Conservation (phyloP, 805 yeast species). For the Ogataea wickerhamii region DNA sequence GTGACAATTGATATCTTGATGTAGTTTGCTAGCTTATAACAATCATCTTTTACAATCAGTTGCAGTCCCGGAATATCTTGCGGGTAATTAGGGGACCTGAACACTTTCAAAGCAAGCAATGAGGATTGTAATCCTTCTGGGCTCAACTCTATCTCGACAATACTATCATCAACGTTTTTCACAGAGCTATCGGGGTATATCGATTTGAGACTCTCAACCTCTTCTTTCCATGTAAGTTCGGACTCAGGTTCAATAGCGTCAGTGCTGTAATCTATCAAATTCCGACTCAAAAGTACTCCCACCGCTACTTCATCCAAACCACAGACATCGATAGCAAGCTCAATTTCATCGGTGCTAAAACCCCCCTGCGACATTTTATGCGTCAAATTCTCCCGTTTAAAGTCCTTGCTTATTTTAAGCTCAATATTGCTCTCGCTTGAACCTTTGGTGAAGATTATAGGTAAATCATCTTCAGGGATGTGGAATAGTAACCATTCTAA, state of each 20-base stretch:
- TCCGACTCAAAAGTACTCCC: constrained; percentile 46
- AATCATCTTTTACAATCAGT: constrained; percentile 37
- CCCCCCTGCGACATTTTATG: constrained; percentile 65
- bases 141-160: constrained; percentile 34
- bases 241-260: constrained; percentile 14
- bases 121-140: constrained; percentile 30
- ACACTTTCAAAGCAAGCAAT: constrained; percentile 36
- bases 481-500: constrained; percentile 81
- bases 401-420: constrained; percentile 50
- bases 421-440: constrained; percentile 55
- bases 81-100: constrained; percentile 58
- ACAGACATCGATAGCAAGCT: constrained; percentile 41
- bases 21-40: constrained; percentile 62
- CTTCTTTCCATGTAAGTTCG: constrained; percentile 64
- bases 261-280: constrained; percentile 25
- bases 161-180: constrained; percentile 25
- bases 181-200: constrained; percentile 51
- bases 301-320: constrained; percentile 47
- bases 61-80: constrained; percentile 66
- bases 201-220: constrained; percentile 60
- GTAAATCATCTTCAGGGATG: constrained; percentile 92
- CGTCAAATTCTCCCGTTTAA: constrained; percentile 54
- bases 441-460: constrained; percentile 55
- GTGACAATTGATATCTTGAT: constrained; percentile 57
- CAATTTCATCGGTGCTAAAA: constrained; percentile 60